Evolutionary conservation across 768 basidiomycete species (phyloP), one percentile per base, ranked within the genome.

Genomic region (Tremella fuciformis): DNA sequence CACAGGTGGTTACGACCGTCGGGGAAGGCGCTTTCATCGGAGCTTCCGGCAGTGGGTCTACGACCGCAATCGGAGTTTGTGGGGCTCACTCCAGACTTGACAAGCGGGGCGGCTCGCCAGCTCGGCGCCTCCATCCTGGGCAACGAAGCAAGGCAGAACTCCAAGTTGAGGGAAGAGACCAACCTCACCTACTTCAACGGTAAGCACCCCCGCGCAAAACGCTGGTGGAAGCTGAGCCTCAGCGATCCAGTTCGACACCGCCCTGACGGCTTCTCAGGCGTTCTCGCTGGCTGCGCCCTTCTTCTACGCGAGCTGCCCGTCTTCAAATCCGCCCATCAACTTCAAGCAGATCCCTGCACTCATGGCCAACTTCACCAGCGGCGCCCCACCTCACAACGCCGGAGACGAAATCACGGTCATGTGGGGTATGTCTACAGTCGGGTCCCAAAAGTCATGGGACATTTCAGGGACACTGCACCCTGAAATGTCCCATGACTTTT

Each of bases 151-250:
- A 24, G 63, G 19, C 63, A 65, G 48, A 65, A 65, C 53, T 58
- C 57, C 2, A 44, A 53, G 15, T 37, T 65, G n/a, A 55, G 63
- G 34, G 55, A 61, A 41, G 53, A 21, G 13, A 37, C 55, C 29
- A 56, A 57, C 26, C 59, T 65, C n/a, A 41, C 60, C 51, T 65
- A 46, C 53, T 65, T 65, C 63, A 65, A 65, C 42, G 63, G 62
- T 64, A 44, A 9, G 53, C 56, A 29, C 13, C 50, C 34, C 18
- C 21, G 41, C 38, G n/a, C 48, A 3, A n/a, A n/a, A 37, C 56
- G 16, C 47, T 9, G n/a, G 18, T 48, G 7, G 11, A n/a, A 29
- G 9, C 13, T 8, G 39, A 26, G 3, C 26, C 24, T 7, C 24
- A 63, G 62, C 63, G 9, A 53, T 58, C 63, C 60, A 65, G 53